Conservation (phyloP, 495 filamentous ascomycete species). For the Monascus purpureus region DNA sequence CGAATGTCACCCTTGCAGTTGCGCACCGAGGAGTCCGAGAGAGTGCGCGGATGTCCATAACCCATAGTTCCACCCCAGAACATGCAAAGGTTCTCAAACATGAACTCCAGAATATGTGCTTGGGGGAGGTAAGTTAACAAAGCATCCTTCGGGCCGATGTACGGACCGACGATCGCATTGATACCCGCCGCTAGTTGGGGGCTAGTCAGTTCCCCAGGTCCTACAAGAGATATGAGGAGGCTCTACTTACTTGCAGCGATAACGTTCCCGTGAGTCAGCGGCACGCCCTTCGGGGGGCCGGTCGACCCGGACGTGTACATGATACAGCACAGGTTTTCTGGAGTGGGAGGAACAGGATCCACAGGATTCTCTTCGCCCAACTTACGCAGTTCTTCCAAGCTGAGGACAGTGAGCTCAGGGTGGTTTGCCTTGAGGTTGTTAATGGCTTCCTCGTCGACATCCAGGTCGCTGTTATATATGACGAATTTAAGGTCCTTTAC, state of each 20-base stretch:
- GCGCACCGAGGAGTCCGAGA: slow-evolving; percentile 78
- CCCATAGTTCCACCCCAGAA: slow-evolving; percentile 97
- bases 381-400: slow-evolving; percentile 74
- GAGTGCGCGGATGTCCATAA: slow-evolving; percentile 86
- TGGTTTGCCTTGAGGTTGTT: slow-evolving; percentile 64
- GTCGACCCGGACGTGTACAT: slow-evolving; percentile 99
- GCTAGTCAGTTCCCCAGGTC: not conserved
- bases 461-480: slow-evolving; percentile 75
- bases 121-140: slow-evolving; percentile 86
- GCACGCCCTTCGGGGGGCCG: slow-evolving; percentile 88
- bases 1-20: slow-evolving; percentile 94
- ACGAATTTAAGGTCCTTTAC: slow-evolving; percentile 66
- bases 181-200: slow-evolving; percentile 67
- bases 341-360: slow-evolving; percentile 64
- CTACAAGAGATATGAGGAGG: not conserved
- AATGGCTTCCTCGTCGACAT: slow-evolving; percentile 64
- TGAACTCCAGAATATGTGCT: slow-evolving; percentile 92
- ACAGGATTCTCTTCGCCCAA: slow-evolving; percentile 70
- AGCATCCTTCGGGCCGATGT: slow-evolving; percentile 73
- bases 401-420: slow-evolving; percentile 56
- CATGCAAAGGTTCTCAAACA: slow-evolving; percentile 86
- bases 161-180: slow-evolving; percentile 68
- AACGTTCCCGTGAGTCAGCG: slow-evolving; percentile 77
- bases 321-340: slow-evolving; percentile 90
- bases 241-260: slow-evolving; percentile 62